Evolutionary conservation across 179 eudicot species (phyloP).

Genomic region (Silene noctiflora): DNA sequence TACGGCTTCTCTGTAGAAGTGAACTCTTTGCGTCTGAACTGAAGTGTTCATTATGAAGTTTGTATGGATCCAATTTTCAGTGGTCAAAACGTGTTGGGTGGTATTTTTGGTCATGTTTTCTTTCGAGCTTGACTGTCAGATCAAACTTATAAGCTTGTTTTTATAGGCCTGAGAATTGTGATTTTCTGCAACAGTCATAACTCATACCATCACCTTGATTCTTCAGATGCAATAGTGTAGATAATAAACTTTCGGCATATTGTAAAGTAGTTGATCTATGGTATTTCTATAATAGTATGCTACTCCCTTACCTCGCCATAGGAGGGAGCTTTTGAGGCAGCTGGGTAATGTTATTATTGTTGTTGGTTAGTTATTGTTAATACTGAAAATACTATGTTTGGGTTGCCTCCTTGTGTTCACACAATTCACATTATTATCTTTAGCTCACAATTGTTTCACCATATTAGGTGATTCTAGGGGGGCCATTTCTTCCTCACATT

Average conservation of each 20-base stretch:
- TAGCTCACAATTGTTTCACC: constrained; percentile 22
- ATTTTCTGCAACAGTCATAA: background rate
- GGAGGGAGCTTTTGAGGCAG: background rate
- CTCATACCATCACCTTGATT: background rate
- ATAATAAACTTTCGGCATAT: background rate
- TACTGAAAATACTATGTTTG: background rate
- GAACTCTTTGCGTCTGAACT: background rate
- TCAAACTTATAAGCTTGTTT: constrained; percentile 5
- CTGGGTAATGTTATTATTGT: background rate
- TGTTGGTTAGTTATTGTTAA: background rate
- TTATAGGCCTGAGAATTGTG: background rate
- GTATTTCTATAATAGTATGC: background rate
- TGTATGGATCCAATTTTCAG: background rate
- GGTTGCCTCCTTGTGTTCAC: constrained; percentile 3
- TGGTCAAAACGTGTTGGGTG: background rate
- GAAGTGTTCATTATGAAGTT: constrained; percentile 4
- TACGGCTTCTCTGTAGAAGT: background rate
- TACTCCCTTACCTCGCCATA: too few species aligned
- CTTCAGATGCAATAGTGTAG: background rate
- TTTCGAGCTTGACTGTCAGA: background rate
- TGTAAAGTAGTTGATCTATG: background rate
- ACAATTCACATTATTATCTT: constrained; percentile 10
- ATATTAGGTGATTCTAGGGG: constrained; percentile 79
- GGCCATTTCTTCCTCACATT: constrained; percentile 83
- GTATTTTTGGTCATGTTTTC: background rate